Evolutionary conservation across 768 basidiomycete species (phyloP), one percentile per base, ranked within the genome.

Genomic region (Panellus pusillus): DNA sequence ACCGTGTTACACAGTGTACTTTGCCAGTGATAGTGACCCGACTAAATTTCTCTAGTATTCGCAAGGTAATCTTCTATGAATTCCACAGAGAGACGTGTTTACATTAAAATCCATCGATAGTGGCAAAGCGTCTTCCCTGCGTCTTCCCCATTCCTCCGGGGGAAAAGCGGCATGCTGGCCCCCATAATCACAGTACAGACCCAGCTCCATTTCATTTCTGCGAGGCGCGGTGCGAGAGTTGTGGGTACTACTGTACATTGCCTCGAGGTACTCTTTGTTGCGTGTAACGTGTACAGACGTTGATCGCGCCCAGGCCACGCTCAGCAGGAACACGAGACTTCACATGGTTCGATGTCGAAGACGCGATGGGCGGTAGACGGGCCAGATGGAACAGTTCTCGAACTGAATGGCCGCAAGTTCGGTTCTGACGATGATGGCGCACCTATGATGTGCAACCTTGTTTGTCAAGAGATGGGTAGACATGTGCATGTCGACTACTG

Each of bases 301-400:
- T 24, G 48, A 13, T 12, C 19, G 15, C 35, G 45, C 28, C 15
- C 38, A 86, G 84, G 79, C 0, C 84, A 86, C 52, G 51, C 79
- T 0, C 82, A 86, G 52, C 73, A 77, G 56, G 80, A 82, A 41
- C 84, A 86, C 36, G 82, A 84, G 40, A 86, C 84, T 0, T 73
- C 72, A 14, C 84, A 86, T 52, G 85, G 84, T 6, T 83, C 81
- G 1, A 85, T 85, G 83, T 78, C 81, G 0, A 73, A 68, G 50
- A 79, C 80, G 0, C 71, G 72, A 38, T 86, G 85, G 85, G 70
- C 77, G 0, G 62, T 84, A 4, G 81, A 84, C 47, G 79, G 77
- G 1, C 74, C 75, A 1, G 78, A 82, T 8, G 80, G 74, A 15
- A 72, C 70, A 2, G 64, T 68, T 1, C 50, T 84, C 0, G 85